phyloP scores from a whole-genome alignment of 1,284 basidiomycete species.

The Ustilago trichophora region DNA sequence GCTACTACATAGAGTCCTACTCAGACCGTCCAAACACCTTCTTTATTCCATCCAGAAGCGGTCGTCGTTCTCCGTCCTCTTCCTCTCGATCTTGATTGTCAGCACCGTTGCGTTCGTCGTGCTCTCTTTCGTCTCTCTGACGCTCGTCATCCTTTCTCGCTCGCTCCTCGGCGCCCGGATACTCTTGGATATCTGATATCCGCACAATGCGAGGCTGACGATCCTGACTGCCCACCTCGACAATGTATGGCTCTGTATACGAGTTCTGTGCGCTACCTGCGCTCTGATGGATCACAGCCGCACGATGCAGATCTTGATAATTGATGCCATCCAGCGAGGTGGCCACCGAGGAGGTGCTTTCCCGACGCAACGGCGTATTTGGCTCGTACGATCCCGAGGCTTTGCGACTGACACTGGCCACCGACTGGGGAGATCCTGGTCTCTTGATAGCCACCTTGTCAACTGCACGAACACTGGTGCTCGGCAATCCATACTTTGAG shows the following conservation, averaged over 20 bases:
- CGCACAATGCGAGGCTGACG: conserved; percentile 33
- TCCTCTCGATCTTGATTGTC: neutral
- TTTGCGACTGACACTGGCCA: conserved; percentile 15
- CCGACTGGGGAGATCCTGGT: conserved; percentile 36
- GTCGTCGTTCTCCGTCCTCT: conserved; percentile 21
- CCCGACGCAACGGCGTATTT: conserved; percentile 22
- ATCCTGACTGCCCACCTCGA: conserved; percentile 53
- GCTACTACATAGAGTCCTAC: too few species aligned
- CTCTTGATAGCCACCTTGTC: conserved; percentile 61
- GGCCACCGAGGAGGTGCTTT: conserved; percentile 29
- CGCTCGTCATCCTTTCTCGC: conserved; percentile 14
- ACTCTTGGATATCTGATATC: conserved; percentile 46
- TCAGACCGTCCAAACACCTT: conserved; percentile 23
- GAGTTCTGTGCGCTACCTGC: conserved; percentile 23
- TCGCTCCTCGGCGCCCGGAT: conserved; percentile 31
- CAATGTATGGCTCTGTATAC: conserved; percentile 51
- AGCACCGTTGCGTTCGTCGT: conserved; percentile 1
- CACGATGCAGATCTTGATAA: conserved; percentile 29
- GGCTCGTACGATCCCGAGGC: conserved; percentile 20
- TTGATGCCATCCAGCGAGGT: conserved; percentile 20
- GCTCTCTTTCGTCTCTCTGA: neutral
- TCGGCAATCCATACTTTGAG: conserved; percentile 42
- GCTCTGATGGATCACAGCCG: conserved; percentile 15
- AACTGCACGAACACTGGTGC: conserved; percentile 26
- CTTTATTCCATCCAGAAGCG: conserved; percentile 27